Evolutionary conservation across 1,284 basidiomycete genomes (phyloP).

Genomic region (Kwoniella shivajii): DNA sequence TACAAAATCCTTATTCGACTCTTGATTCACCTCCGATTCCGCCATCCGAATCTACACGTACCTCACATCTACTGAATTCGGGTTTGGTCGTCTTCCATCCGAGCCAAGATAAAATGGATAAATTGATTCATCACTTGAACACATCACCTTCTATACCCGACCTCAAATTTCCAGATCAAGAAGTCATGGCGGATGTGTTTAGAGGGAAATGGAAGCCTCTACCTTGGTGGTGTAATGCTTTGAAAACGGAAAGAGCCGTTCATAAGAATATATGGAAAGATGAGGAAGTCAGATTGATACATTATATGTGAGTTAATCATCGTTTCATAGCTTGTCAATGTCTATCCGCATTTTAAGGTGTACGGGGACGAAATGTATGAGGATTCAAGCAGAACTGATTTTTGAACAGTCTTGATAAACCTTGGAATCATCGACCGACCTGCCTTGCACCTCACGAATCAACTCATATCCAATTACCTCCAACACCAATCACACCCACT

Average conservation of each 20-base stretch:
- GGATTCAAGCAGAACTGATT: too few relatives aligned
- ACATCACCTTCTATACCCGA: conserved; percentile 69
- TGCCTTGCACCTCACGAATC: conserved; percentile 6
- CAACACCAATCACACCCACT: conserved; percentile 4
- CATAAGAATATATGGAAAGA: conserved; percentile 55
- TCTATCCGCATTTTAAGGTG: conserved; percentile 25
- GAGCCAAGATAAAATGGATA: conserved; percentile 55
- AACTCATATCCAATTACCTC: conserved; percentile 4
- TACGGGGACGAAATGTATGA: not conserved
- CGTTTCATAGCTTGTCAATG: conserved; percentile 50
- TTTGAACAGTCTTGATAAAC: conserved; percentile 48
- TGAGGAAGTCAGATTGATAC: conserved; percentile 52
- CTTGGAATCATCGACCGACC: conserved; percentile 44
- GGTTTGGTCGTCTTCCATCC: conserved; percentile 87
- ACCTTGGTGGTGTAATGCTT: conserved; percentile 57
- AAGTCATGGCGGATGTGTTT: conserved; percentile 81
- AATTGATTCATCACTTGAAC: conserved; percentile 65
- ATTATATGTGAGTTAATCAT: conserved; percentile 49
- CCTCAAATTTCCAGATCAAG: conserved; percentile 89
- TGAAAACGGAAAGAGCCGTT: conserved; percentile 55
- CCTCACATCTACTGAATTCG: conserved; percentile 80
- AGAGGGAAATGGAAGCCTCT: conserved; percentile 58
- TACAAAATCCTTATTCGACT: conserved; percentile 61
- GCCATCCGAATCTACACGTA: conserved; percentile 63
- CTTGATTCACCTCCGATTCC: conserved; percentile 55